These are phyloP conservation scores for Trichophyton rubrum DNA, from an alignment of 2,329 filamentous ascomycete genomes.

Conservation along the genomic window DNA sequence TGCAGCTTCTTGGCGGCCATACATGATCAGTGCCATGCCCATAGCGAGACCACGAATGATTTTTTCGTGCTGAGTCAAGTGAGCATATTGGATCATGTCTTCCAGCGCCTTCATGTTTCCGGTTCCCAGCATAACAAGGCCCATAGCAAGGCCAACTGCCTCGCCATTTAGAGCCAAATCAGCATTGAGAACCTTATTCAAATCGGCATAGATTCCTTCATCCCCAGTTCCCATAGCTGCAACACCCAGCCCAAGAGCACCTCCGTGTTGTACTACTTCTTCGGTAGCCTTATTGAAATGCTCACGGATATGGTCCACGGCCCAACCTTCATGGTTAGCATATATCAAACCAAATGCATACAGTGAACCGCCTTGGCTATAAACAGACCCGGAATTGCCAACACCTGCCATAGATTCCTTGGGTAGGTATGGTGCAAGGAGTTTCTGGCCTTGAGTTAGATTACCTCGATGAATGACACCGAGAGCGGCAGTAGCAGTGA, in stretches of 20 bases:
- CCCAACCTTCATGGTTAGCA: conserved; percentile 89
- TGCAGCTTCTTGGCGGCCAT: conserved; percentile 82
- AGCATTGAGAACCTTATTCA: conserved; percentile 76
- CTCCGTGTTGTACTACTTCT: conserved; percentile 93
- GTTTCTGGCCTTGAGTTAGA: conserved; percentile 79
- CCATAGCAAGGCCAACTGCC: conserved; percentile 90
- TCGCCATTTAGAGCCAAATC: conserved; percentile 96
- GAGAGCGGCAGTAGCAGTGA: conserved; percentile 88
- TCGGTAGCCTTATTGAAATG: conserved; percentile 39
- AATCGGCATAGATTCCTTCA: conserved; percentile 77
- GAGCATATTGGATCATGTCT: conserved; percentile 95
- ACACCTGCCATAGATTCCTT: conserved; percentile 49
- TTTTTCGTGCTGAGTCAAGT: conserved; percentile 98
- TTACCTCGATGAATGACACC: conserved; percentile 97
- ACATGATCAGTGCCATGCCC: conserved; percentile 98
- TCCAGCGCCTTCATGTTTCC: conserved; percentile 86
- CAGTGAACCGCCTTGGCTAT: conserved; percentile 89
- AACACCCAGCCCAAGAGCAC: conserved; percentile 86
- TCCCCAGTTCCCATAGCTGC: conserved; percentile 95
- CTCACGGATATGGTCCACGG: conserved; percentile 40
- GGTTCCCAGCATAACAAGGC: conserved; percentile 96
- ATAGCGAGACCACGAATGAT: conserved; percentile 90
- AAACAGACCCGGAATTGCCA: conserved; percentile 70
- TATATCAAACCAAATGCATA: conserved; percentile 95
- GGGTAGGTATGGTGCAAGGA: conserved; percentile 88